phyloP scores from a whole-genome alignment of 805 yeast species.

The Teunomyces gatunensis region DNA sequence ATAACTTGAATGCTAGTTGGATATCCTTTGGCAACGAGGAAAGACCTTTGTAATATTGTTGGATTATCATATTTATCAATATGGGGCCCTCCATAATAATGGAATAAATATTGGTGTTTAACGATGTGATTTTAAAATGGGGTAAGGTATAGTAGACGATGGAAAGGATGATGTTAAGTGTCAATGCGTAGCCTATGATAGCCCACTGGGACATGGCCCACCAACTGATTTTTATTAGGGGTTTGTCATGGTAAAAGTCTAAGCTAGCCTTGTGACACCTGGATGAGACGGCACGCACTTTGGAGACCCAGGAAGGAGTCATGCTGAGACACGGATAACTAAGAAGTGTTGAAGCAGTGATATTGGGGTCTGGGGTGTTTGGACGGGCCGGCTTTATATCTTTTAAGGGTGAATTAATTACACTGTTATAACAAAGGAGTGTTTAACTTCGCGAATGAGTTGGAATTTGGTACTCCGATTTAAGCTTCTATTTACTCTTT shows the following conservation, averaged over 20 bases:
- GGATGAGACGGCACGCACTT: neutral
- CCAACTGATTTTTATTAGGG: neutral
- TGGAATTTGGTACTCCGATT: no score
- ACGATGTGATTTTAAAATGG: neutral
- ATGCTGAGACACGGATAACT: neutral
- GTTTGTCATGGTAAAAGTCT: neutral
- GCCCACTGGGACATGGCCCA: constrained; percentile 2
- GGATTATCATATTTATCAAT: neutral
- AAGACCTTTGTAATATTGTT: neutral
- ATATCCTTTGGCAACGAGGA: neutral
- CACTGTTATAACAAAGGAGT: no score
- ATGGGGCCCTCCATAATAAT: neutral
- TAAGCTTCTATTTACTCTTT: no score
- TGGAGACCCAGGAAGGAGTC: neutral
- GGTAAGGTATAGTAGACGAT: constrained; percentile 2
- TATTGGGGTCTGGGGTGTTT: no score
- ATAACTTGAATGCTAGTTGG: neutral
- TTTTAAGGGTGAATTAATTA: no score
- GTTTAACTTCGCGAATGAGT: no score
- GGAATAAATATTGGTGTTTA: neutral
- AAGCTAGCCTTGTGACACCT: neutral
- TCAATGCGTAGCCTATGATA: neutral
- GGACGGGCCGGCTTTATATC: no score
- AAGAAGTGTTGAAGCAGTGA: no score
- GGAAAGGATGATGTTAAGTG: neutral